Conservation (phyloP, 208 protist species). For the Porcisia deanei region DNA sequence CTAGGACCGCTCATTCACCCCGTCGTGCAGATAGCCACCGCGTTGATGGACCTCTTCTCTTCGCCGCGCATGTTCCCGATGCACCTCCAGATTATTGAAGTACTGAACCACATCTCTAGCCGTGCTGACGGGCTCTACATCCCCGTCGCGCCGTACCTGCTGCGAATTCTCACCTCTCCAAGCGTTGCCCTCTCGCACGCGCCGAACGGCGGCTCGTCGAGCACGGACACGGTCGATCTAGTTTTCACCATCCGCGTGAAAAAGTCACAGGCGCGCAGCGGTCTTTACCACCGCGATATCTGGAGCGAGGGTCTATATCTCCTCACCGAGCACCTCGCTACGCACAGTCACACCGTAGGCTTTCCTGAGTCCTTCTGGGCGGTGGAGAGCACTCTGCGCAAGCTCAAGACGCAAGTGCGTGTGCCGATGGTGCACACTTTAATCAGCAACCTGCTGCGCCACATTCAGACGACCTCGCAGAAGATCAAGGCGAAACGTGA, state of each 20-base stretch:
- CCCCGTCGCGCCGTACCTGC: slow-evolving; percentile 90
- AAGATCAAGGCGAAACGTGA: slow-evolving; percentile 72
- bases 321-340: slow-evolving; percentile 86
- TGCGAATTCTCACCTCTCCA: slow-evolving; percentile 92
- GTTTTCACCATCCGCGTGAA: slow-evolving; percentile 91
- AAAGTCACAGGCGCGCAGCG: slow-evolving; percentile 80
- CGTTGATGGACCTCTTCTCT: slow-evolving; percentile 90
- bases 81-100: slow-evolving; percentile 92
- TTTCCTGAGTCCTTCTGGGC: slow-evolving; percentile 95
- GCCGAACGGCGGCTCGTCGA: slow-evolving; percentile 34
- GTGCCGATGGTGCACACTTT: slow-evolving; percentile 79
- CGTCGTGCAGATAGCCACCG: slow-evolving; percentile 91
- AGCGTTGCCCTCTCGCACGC: slow-evolving; percentile 65
- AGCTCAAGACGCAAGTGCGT: slow-evolving; percentile 82
- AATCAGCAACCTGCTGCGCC: slow-evolving; percentile 72
- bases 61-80: slow-evolving; percentile 95
- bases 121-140: slow-evolving; percentile 91
- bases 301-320: slow-evolving; percentile 88
- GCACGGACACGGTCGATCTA: slow-evolving; percentile 64
- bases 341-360: slow-evolving; percentile 85
- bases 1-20: slow-evolving; percentile 93
- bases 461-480: slow-evolving; percentile 74
- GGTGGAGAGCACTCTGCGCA: slow-evolving; percentile 83
- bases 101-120: slow-evolving; percentile 91
- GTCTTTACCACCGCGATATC: slow-evolving; percentile 69